Percentiles rank a stretch among this genome's conserved stretches.
phyloP scores from a whole-genome alignment of 1,284 basidiomycete species.

The Stygiomarasmius scandens region DNA sequence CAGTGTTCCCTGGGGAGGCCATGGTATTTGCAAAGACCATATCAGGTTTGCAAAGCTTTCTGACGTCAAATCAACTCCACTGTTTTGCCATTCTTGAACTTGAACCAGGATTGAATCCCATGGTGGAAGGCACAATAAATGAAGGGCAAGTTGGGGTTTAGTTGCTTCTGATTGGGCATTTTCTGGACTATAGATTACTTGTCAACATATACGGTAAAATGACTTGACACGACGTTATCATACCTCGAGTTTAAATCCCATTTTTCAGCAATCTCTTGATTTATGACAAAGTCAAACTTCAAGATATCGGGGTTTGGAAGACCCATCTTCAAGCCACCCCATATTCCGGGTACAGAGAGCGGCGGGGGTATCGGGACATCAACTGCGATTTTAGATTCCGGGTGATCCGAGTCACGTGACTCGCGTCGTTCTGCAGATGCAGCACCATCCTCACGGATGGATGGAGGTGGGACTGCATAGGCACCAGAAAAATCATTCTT shows the following conservation, averaged over 20 bases:
- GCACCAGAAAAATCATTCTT: too few species aligned
- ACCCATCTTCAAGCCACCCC: conserved; percentile 7
- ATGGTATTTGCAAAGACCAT: conserved; percentile 40
- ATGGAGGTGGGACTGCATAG: too few species aligned
- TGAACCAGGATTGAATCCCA: too few species aligned
- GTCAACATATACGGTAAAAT: background rate
- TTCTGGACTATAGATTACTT: background rate
- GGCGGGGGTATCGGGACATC: background rate
- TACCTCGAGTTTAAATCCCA: conserved; percentile 11
- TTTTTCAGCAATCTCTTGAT: conserved; percentile 8
- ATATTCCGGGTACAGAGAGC: conserved; percentile 15
- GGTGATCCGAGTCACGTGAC: background rate
- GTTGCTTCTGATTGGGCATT: background rate
- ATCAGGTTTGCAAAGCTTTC: conserved; percentile 32
- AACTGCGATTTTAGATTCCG: background rate
- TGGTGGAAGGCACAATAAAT: conserved; percentile 43
- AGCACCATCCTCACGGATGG: background rate
- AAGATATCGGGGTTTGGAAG: conserved; percentile 12
- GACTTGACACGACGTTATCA: background rate
- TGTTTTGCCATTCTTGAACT: too few species aligned
- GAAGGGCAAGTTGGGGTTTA: conserved; percentile 31
- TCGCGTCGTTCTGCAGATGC: background rate
- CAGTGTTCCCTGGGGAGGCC: conserved; percentile 51
- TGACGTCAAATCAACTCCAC: conserved; percentile 19
- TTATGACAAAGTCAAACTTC: conserved; percentile 10